Conservation (phyloP, 2,329 filamentous ascomycete species). For the Botryosphaeria agaves region DNA sequence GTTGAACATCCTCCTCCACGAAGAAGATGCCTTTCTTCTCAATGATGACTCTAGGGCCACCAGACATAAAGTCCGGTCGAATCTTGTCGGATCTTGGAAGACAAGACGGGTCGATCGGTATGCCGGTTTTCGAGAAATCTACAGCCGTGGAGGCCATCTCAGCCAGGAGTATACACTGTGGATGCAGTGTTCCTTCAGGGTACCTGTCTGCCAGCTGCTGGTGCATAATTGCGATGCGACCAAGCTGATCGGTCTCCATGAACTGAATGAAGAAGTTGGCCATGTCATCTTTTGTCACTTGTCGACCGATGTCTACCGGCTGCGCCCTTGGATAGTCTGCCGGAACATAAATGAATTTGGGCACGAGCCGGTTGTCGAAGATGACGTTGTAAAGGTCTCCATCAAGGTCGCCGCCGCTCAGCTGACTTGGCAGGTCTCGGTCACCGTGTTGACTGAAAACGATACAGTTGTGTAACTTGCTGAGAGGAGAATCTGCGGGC, state of each 20-base stretch:
- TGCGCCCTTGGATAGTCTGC: constrained; percentile 50
- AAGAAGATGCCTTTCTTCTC: constrained; percentile 15
- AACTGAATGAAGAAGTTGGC: constrained; percentile 67
- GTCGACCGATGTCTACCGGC: constrained; percentile 41
- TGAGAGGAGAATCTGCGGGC: constrained; percentile 42
- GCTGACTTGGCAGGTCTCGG: constrained; percentile 59
- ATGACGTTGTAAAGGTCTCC: constrained; percentile 72
- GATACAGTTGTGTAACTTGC: constrained; percentile 41
- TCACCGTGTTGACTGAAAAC: constrained; percentile 56
- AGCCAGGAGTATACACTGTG: constrained; percentile 20
- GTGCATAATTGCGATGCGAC: constrained; percentile 23
- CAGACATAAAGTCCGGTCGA: constrained; percentile 37
- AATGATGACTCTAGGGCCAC: constrained; percentile 25
- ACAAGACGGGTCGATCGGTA: constrained; percentile 31
- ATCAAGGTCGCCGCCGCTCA: constrained; percentile 71
- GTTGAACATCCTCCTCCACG: constrained; percentile 20
- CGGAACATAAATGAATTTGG: constrained; percentile 29
- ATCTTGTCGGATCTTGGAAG: constrained; percentile 23
- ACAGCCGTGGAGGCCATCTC: constrained; percentile 20
- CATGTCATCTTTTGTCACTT: constrained; percentile 49
- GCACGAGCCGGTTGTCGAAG: constrained; percentile 42
- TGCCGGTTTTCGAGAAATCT: constrained; percentile 38
- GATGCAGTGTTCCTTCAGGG: constrained; percentile 12
- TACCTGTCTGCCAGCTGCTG: constrained; percentile 22
- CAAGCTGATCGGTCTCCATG: constrained; percentile 25